Percentiles rank a stretch among this genome's conserved stretches.
phyloP scores from a whole-genome alignment of 1,284 basidiomycete genomes.

The Malassezia brasiliensis region DNA sequence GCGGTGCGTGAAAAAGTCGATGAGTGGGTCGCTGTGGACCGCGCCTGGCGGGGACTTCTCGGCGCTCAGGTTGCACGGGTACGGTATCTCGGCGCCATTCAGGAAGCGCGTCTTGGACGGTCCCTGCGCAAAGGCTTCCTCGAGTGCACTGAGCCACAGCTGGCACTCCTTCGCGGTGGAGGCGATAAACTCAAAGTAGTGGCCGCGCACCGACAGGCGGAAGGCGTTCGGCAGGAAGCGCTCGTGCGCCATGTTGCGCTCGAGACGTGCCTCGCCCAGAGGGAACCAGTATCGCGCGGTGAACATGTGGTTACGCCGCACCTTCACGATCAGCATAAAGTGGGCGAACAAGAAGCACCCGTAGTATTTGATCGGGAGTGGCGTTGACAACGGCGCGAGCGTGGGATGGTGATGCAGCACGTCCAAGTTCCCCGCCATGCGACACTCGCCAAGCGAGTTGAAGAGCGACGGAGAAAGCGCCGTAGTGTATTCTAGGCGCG shows the following conservation, averaged over 20 bases:
- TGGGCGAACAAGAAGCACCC: conserved; percentile 38
- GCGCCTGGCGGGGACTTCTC: not conserved
- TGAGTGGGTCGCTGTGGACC: not conserved
- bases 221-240: conserved; percentile 34
- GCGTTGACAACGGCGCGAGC: conserved; percentile 30
- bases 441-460: conserved; percentile 32
- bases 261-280: conserved; percentile 31
- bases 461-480: conserved; percentile 26
- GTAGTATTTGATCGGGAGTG: conserved; percentile 44
- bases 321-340: conserved; percentile 41
- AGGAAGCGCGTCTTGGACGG: conserved; percentile 18
- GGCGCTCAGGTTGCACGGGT: conserved; percentile 30
- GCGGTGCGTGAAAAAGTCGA: not conserved
- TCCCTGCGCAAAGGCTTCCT: conserved; percentile 24
- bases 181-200: conserved; percentile 44
- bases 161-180: conserved; percentile 34
- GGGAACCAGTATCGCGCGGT: conserved; percentile 45
- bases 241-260: conserved; percentile 23
- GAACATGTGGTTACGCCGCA: conserved; percentile 36
- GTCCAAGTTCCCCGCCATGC: conserved; percentile 40
- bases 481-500: conserved; percentile 33
- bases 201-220: conserved; percentile 33
- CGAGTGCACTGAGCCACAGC: conserved; percentile 36
- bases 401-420: conserved; percentile 40
- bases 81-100: conserved; percentile 24